These are phyloP conservation scores for Cymbopogon citratus DNA, from an alignment of 176 grass and related monocot species.

Conservation along the genomic window DNA sequence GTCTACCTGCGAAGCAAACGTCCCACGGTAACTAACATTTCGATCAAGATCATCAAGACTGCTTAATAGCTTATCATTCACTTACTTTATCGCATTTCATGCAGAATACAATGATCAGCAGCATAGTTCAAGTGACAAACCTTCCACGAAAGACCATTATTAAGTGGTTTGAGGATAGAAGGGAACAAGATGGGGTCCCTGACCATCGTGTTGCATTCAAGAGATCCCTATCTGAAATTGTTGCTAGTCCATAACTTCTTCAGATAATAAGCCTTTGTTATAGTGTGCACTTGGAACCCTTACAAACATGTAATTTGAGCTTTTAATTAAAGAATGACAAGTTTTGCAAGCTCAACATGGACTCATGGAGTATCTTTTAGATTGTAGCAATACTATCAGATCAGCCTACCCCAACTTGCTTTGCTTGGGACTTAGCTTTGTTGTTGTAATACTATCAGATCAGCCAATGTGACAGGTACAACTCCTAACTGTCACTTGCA, in stretches of 20 bases:
- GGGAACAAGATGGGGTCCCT: conserved; percentile 63
- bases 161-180: conserved; percentile 93
- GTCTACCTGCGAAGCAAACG: conserved; percentile 76
- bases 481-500: conserved; percentile 38
- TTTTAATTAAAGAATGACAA: conserved; percentile 17
- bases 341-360: conserved; percentile 6
- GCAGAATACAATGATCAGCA: conserved; percentile 84
- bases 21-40: conserved; percentile 62
- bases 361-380: conserved; percentile 25
- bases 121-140: conserved; percentile 87
- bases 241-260: conserved; percentile 36
- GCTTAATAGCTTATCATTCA: background rate
- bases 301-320: conserved; percentile 37
- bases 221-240: conserved; percentile 47
- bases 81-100: conserved; percentile 26
- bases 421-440: background rate
- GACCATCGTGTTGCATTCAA: conserved; percentile 37
- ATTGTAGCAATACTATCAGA: conserved; percentile 8
- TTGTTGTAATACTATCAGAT: conserved; percentile 7
- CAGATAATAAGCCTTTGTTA: conserved; percentile 16
- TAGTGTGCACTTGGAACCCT: conserved; percentile 2
- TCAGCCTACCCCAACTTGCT: background rate
- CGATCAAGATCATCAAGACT: conserved; percentile 11
- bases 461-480: conserved; percentile 43
- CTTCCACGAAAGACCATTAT: conserved; percentile 73